These are phyloP conservation scores for Stentor roeselii DNA, from an alignment of 73 alveolate species.

Conservation along the genomic window DNA sequence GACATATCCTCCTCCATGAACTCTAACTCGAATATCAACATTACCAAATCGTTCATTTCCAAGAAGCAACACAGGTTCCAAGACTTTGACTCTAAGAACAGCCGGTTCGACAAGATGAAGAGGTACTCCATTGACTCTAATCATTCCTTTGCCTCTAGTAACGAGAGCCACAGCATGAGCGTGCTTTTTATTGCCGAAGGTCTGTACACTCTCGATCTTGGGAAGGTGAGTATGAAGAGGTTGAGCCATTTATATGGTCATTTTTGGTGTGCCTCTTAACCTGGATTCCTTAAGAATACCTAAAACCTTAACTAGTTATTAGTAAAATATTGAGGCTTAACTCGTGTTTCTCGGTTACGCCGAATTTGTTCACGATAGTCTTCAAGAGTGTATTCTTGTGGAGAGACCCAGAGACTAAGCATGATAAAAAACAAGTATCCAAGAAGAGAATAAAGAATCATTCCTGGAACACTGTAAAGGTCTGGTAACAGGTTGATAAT, in stretches of 20 bases:
- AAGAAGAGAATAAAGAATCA: not conserved
- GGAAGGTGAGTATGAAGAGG: not conserved
- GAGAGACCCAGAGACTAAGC: not conserved
- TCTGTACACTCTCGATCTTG: constrained; percentile 55
- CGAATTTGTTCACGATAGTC: not conserved
- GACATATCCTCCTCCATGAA: constrained; percentile 90
- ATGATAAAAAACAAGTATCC: not conserved
- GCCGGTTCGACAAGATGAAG: constrained; percentile 88
- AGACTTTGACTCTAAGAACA: constrained; percentile 79
- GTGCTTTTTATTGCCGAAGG: constrained; percentile 95
- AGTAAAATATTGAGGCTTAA: no score
- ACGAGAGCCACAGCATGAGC: constrained; percentile 93
- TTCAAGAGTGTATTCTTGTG: not conserved
- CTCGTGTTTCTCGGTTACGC: not conserved
- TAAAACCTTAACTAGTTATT: no score
- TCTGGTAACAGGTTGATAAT: no score
- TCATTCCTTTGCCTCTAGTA: constrained; percentile 84
- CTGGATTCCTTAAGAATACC: no score
- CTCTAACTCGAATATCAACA: constrained; percentile 90
- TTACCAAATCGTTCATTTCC: constrained; percentile 85
- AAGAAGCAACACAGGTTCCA: constrained; percentile 89
- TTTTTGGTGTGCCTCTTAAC: no score
- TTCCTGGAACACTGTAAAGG: not conserved
- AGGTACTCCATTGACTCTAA: constrained; percentile 91
- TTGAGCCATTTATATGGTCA: not conserved